phyloP scores from a whole-genome alignment of 2,329 filamentous ascomycete species.

The Blastomyces silverae region DNA sequence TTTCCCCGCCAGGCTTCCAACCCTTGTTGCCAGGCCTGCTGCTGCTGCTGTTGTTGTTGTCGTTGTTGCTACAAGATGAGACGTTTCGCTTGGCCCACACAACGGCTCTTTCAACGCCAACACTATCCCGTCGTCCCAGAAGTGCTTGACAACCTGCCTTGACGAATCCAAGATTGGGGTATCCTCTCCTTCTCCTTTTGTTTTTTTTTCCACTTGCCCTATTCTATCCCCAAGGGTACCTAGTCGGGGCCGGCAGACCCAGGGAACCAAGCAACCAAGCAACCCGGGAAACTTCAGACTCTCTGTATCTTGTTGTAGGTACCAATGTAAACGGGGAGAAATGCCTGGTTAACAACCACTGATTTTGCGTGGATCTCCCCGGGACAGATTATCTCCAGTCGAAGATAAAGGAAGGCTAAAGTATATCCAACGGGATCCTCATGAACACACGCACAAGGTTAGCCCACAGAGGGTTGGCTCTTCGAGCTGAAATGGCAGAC shows the following conservation, averaged over 20 bases:
- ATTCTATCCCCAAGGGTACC: neutral
- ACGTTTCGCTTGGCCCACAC: neutral
- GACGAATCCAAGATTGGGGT: neutral
- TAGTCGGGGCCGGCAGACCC: neutral
- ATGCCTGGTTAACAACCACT: neutral
- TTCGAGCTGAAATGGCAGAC: neutral
- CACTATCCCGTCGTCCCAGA: neutral
- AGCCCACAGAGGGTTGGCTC: too few relatives aligned
- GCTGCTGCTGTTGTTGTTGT: too few relatives aligned
- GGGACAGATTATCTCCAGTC: neutral
- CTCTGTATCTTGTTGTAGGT: neutral
- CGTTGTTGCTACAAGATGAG: neutral
- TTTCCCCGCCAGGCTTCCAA: neutral
- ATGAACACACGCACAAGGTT: neutral
- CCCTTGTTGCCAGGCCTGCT: conserved; percentile 2
- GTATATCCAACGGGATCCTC: neutral
- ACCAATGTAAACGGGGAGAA: neutral
- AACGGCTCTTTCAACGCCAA: neutral
- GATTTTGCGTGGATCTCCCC: neutral
- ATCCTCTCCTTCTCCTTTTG: neutral
- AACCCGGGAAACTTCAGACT: neutral
- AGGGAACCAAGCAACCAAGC: neutral
- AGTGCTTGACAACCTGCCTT: neutral
- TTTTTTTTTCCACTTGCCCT: neutral
- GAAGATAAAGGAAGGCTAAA: neutral